Evolutionary conservation across 768 basidiomycete genomes (phyloP).

Genomic region (Pulveroboletus sp.): DNA sequence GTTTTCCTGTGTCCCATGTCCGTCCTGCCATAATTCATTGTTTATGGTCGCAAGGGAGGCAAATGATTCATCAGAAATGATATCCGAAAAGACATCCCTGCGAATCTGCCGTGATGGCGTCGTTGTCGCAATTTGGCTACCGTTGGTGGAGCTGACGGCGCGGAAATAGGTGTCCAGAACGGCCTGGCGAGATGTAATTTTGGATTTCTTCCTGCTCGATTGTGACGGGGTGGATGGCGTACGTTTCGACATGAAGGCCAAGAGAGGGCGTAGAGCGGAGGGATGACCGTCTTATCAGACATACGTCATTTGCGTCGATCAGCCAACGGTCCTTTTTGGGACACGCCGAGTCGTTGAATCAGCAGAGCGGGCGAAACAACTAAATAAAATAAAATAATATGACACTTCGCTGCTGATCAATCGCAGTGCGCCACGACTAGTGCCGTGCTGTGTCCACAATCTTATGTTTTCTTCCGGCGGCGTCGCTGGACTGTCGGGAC

Average conservation of each 20-base stretch:
- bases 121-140: conserved; percentile 10
- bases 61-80: conserved; percentile 16
- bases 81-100: conserved; percentile 7
- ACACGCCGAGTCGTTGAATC: conserved; percentile 1
- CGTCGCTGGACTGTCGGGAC: conserved; percentile 7
- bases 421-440: conserved; percentile 14
- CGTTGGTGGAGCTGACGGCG: conserved; percentile 4
- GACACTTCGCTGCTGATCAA: conserved; percentile 4
- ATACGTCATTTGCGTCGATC: conserved; percentile 31
- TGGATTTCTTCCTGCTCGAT: conserved; percentile 22
- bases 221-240: conserved; percentile 6
- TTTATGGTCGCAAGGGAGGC: conserved; percentile 8
- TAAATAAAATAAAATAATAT: too few relatives aligned
- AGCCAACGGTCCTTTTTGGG: conserved; percentile 20
- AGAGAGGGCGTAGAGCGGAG: conserved; percentile 13
- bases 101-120: conserved; percentile 17
- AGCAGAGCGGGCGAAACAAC: background rate
- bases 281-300: conserved; percentile 11
- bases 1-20: conserved; percentile 24
- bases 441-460: conserved; percentile 7
- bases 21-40: conserved; percentile 17
- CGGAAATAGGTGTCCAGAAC: conserved; percentile 30
- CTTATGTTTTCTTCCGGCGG: conserved; percentile 14
- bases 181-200: conserved; percentile 14
- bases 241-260: conserved; percentile 22